Percentiles rank a stretch among this genome's conserved stretches.
These are phyloP conservation scores for Saprolegnia parasitica DNA, from an alignment of 352 stramenopile species.

Conservation along the genomic window DNA sequence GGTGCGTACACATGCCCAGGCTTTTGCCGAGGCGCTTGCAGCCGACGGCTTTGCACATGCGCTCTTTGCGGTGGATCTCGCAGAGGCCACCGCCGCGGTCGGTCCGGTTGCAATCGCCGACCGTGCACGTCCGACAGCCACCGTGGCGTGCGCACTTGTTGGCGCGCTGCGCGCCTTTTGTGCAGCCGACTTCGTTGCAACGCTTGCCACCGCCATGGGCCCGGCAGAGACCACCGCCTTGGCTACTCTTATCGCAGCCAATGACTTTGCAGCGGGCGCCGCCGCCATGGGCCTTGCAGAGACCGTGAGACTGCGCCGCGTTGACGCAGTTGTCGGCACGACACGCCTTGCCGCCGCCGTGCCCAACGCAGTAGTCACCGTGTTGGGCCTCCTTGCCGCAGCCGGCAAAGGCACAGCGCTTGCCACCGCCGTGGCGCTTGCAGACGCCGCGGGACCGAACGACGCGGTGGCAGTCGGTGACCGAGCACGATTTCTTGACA, in stretches of 20 bases:
- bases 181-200: conserved; percentile 61
- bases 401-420: conserved; percentile 71
- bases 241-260: conserved; percentile 77
- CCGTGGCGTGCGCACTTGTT: conserved; percentile 83
- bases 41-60: conserved; percentile 70
- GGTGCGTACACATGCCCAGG: conserved; percentile 83
- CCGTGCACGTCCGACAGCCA: conserved; percentile 81
- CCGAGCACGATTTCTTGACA: no score
- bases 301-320: conserved; percentile 74
- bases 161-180: conserved; percentile 73
- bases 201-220: conserved; percentile 78
- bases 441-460: conserved; percentile 82
- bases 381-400: conserved; percentile 86
- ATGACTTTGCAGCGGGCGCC: conserved; percentile 78
- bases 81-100: conserved; percentile 79
- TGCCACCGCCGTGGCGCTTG: conserved; percentile 77
- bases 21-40: conserved; percentile 86
- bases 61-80: conserved; percentile 71
- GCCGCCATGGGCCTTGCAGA: conserved; percentile 82
- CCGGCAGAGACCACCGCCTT: conserved; percentile 68
- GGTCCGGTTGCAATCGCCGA: conserved; percentile 70
- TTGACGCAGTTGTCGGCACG: conserved; percentile 74
- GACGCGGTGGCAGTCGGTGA: conserved; percentile 61
- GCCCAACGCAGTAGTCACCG: conserved; percentile 80
- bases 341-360: conserved; percentile 81